phyloP scores from a whole-genome alignment of 805 yeast genomes.

The Martiniozyma abietophila region DNA sequence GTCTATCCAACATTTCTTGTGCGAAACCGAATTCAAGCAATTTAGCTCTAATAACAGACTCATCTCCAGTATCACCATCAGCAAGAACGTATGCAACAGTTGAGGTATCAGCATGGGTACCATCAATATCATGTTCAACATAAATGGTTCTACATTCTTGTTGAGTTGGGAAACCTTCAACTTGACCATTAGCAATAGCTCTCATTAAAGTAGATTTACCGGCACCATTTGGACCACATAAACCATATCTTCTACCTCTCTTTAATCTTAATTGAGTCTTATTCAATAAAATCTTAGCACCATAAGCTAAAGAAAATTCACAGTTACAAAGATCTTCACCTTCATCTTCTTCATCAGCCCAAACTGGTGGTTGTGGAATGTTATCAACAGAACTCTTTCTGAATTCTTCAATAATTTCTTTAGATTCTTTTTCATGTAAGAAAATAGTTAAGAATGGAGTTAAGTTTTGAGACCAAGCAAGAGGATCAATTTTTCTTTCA shows the following conservation, averaged over 20 bases:
- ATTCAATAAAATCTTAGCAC: conserved; percentile 99
- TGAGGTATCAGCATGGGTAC: conserved; percentile 92
- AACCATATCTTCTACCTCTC: conserved; percentile 99
- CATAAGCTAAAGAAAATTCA: conserved; percentile 99
- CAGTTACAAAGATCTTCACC: conserved; percentile 99
- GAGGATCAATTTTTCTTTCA: conserved; percentile 91
- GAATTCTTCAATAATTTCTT: conserved; percentile 85
- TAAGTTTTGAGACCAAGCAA: conserved; percentile 80
- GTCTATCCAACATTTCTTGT: conserved; percentile 87
- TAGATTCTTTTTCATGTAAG: conserved; percentile 88
- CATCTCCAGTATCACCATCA: conserved; percentile 55
- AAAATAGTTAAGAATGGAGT: conserved; percentile 94
- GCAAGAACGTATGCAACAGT: conserved; percentile 80
- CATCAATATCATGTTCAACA: conserved; percentile 99
- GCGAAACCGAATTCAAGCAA: conserved; percentile 88
- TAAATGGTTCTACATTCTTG: conserved; percentile 98
- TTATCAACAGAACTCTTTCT: conserved; percentile 95
- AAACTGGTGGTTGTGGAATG: conserved; percentile 93
- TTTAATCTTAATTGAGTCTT: conserved; percentile 97
- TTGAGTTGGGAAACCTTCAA: conserved; percentile 99
- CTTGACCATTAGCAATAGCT: conserved; percentile 95
- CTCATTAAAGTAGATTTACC: conserved; percentile 98
- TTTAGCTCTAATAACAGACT: conserved; percentile 62
- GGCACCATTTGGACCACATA: conserved; percentile 98
- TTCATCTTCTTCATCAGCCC: conserved; percentile 90